phyloP scores from a whole-genome alignment of 805 yeast species.

The Metschnikowia henanensis region DNA sequence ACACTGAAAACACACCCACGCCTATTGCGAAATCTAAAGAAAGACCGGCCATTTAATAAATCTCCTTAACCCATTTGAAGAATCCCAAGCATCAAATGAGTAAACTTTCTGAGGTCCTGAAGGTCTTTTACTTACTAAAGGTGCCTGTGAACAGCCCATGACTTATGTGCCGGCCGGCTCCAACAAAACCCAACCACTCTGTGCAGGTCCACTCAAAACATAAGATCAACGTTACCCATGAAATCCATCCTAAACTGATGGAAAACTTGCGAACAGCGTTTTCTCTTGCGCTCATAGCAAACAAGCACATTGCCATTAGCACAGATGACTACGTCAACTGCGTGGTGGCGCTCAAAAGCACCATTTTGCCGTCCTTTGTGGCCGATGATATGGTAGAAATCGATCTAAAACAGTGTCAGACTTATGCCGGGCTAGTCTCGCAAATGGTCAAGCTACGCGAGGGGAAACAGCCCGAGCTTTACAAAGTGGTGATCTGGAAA shows the following conservation, averaged over 20 bases:
- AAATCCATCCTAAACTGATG: constrained; percentile 8
- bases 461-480: constrained; percentile 10
- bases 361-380: constrained; percentile 1
- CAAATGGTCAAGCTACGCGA: constrained; percentile 12
- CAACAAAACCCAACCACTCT: not conserved
- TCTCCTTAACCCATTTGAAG: too few species aligned
- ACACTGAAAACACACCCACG: too few species aligned
- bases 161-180: too few species aligned
- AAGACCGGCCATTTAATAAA: too few species aligned
- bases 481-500: constrained; percentile 17
- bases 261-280: constrained; percentile 18
- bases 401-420: constrained; percentile 14
- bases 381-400: constrained; percentile 14
- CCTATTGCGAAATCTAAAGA: too few species aligned
- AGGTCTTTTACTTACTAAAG: too few species aligned
- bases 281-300: constrained; percentile 15
- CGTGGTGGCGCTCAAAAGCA: constrained; percentile 1
- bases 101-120: too few species aligned
- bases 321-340: constrained; percentile 14
- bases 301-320: constrained; percentile 8
- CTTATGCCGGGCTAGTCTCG: constrained; percentile 7
- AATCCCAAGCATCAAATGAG: too few species aligned
- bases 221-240: not conserved
- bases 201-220: not conserved
- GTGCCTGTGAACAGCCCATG: too few species aligned